phyloP scores from a whole-genome alignment of 176 grass and related monocot genomes.

The Avena atlantica region DNA sequence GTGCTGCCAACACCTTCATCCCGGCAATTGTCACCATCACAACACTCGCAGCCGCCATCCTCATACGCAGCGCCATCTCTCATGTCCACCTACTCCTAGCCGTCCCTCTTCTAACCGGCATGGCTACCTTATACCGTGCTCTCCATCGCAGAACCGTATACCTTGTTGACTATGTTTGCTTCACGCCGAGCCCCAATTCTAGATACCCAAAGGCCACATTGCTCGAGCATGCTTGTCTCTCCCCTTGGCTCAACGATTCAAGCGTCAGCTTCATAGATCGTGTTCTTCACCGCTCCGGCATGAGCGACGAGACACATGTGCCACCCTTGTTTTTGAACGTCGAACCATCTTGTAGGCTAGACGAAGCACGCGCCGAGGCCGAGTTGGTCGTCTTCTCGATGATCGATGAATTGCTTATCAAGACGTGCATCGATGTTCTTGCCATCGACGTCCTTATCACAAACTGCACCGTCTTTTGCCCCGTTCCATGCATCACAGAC shows the following conservation, averaged over 20 bases:
- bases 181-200: neutral
- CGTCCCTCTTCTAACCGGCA: neutral
- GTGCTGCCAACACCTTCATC: neutral
- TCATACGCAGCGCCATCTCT: neutral
- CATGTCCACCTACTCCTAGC: neutral
- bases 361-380: conserved; percentile 15
- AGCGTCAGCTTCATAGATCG: conserved; percentile 16
- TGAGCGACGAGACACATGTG: conserved; percentile 47
- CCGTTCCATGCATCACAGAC: no score
- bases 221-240: conserved; percentile 31
- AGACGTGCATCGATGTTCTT: conserved; percentile 19
- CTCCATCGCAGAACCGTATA: conserved; percentile 24
- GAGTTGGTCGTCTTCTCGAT: conserved; percentile 31
- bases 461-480: conserved; percentile 26
- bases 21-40: neutral
- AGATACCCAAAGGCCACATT: conserved; percentile 18
- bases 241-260: conserved; percentile 13
- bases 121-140: conserved; percentile 8
- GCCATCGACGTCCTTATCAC: conserved; percentile 16
- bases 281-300: conserved; percentile 27
- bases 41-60: no score
- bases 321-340: neutral
- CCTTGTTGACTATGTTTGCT: neutral
- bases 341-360: neutral
- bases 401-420: conserved; percentile 43